Conservation (phyloP, 306 rosid species). For the Sophora flavescens region DNA sequence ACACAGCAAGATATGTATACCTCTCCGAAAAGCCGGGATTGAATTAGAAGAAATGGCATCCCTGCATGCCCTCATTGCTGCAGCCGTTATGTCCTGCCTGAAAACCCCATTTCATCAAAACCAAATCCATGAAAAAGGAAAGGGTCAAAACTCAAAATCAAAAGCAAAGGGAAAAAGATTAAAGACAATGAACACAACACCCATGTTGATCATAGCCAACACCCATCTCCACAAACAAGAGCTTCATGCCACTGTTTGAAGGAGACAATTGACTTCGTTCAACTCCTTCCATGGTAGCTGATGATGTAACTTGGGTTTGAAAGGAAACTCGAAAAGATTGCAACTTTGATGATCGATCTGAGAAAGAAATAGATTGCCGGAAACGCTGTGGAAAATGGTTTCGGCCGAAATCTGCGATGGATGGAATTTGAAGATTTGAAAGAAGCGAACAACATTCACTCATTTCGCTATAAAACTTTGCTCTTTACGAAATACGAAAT, state of each 20-base stretch:
- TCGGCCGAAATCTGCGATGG: conserved; percentile 3
- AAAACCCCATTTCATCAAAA: conserved; percentile 33
- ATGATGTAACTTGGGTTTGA: conserved; percentile 45
- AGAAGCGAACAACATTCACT: conserved; percentile 40
- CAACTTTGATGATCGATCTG: conserved; percentile 38
- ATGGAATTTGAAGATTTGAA: conserved; percentile 47
- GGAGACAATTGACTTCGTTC: conserved; percentile 46
- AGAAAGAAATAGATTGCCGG: conserved; percentile 41
- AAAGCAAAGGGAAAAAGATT: neutral
- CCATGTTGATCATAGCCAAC: conserved; percentile 99
- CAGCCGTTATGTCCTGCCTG: conserved; percentile 88
- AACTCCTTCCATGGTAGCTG: conserved; percentile 70
- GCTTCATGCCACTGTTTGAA: conserved; percentile 59
- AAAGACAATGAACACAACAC: conserved; percentile 43
- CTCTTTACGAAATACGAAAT: neutral
- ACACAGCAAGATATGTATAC: conserved; percentile 39
- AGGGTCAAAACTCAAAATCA: neutral
- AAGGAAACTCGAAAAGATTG: conserved; percentile 50
- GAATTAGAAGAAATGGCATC: conserved; percentile 97
- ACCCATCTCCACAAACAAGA: conserved; percentile 97
- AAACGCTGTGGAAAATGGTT: conserved; percentile 41
- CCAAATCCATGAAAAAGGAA: neutral
- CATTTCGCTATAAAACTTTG: conserved; percentile 49
- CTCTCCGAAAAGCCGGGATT: conserved; percentile 94
- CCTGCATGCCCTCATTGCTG: conserved; percentile 95